Conservation (phyloP, 2,329 filamentous ascomycete genomes). For the Penicillium hesseltinei region DNA sequence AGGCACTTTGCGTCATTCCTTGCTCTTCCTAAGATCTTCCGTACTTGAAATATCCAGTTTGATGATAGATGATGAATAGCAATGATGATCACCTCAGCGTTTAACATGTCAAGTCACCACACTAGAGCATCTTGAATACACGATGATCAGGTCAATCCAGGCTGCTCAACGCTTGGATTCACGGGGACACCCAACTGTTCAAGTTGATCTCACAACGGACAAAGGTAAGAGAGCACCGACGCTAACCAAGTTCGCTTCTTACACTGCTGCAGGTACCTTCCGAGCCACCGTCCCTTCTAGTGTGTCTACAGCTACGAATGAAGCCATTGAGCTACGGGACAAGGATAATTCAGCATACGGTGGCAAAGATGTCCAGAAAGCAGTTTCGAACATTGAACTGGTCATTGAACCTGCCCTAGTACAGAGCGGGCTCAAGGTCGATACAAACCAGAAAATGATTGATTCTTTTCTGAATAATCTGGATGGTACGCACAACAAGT, state of each 20-base stretch:
- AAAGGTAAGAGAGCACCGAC: background rate
- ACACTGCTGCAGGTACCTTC: background rate
- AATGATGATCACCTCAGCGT: background rate
- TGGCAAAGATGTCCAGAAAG: background rate
- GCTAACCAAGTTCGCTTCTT: background rate
- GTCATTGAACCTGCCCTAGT: background rate
- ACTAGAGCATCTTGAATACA: background rate
- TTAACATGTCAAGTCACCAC: background rate
- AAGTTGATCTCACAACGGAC: background rate
- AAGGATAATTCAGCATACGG: background rate
- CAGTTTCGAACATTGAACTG: background rate
- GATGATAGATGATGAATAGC: background rate
- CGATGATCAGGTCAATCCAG: background rate
- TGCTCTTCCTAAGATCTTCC: background rate
- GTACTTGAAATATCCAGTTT: background rate
- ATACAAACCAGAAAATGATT: background rate
- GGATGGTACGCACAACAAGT: background rate
- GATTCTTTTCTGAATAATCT: background rate
- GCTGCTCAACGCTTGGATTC: background rate
- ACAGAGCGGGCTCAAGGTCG: background rate
- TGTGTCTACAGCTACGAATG: background rate
- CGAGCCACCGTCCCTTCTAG: background rate
- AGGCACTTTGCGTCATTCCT: background rate
- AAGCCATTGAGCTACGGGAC: background rate
- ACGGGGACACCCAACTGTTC: background rate